Evolutionary conservation across 352 stramenopile species (phyloP).

Genomic region (Phytopythium delawarense): DNA sequence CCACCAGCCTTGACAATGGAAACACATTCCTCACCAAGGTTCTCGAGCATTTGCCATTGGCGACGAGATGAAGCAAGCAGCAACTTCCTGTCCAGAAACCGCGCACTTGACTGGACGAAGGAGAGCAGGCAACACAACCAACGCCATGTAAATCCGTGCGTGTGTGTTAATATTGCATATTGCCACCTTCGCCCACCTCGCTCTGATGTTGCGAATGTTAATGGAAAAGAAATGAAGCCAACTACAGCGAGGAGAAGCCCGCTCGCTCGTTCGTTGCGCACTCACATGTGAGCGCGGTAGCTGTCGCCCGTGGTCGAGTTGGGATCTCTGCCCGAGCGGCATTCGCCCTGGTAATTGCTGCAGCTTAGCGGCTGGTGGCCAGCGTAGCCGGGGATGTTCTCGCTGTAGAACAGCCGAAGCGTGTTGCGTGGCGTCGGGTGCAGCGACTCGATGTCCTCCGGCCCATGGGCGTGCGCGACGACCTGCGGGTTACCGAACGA

Average conservation of each 20-base stretch:
- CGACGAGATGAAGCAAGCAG: constrained; percentile 13
- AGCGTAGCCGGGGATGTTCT: constrained; percentile 83
- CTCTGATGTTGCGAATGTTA: constrained; percentile 4
- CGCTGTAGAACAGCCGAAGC: constrained; percentile 71
- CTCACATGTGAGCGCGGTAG: constrained; percentile 54
- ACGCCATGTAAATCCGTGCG: neutral
- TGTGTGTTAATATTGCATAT: neutral
- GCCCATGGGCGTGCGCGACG: constrained; percentile 48
- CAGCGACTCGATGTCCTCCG: constrained; percentile 15
- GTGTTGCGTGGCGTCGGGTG: constrained; percentile 32
- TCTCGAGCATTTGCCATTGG: constrained; percentile 40
- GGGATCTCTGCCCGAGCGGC: constrained; percentile 46
- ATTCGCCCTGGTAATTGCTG: constrained; percentile 77
- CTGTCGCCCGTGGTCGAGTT: constrained; percentile 59
- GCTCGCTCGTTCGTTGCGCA: neutral
- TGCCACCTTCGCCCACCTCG: neutral
- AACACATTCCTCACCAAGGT: constrained; percentile 44
- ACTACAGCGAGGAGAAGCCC: constrained; percentile 1
- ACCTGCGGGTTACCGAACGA: constrained; percentile 57
- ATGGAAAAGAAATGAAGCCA: neutral
- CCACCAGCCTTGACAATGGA: constrained; percentile 56
- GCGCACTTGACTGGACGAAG: neutral
- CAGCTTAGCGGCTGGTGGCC: constrained; percentile 75
- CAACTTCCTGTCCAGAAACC: neutral
- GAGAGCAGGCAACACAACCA: neutral